phyloP scores from a whole-genome alignment of 1,284 basidiomycete species.

The Ceratobasidium sp. region DNA sequence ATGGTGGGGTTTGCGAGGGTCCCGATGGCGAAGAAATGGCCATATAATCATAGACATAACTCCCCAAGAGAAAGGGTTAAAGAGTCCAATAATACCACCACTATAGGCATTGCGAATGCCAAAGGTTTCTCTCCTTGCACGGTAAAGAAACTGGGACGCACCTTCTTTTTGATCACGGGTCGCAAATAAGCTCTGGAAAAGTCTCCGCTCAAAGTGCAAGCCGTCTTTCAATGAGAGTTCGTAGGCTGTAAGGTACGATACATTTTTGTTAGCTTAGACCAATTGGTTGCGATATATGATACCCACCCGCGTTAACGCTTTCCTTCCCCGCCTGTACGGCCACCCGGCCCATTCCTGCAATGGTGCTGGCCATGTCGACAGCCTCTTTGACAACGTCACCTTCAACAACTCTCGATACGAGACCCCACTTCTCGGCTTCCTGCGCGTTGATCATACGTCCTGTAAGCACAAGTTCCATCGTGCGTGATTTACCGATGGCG shows the following conservation, averaged over 20 bases:
- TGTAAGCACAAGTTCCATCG: constrained; percentile 96
- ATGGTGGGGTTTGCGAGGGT: constrained; percentile 33
- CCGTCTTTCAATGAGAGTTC: constrained; percentile 89
- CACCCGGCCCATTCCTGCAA: constrained; percentile 88
- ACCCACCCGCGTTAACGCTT: constrained; percentile 89
- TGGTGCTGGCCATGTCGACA: constrained; percentile 82
- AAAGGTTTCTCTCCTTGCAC: constrained; percentile 3
- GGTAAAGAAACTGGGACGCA: constrained; percentile 57
- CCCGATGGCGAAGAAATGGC: neutral
- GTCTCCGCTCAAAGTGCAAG: constrained; percentile 86
- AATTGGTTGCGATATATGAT: neutral
- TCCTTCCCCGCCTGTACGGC: constrained; percentile 95
- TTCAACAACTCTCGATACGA: constrained; percentile 87
- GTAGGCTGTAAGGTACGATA: constrained; percentile 69
- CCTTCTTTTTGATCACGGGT: constrained; percentile 98
- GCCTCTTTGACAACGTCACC: constrained; percentile 90
- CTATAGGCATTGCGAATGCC: constrained; percentile 19
- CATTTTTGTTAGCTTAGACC: neutral
- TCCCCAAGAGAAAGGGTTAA: constrained; percentile 31
- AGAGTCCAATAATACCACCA: constrained; percentile 14
- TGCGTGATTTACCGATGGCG: constrained; percentile 91
- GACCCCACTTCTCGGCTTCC: constrained; percentile 89
- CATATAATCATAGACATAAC: neutral
- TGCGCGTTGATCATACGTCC: constrained; percentile 84
- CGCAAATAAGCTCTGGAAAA: constrained; percentile 95